Conservation (phyloP, 129 eudicot genomes). For the Lactuca sativa region DNA sequence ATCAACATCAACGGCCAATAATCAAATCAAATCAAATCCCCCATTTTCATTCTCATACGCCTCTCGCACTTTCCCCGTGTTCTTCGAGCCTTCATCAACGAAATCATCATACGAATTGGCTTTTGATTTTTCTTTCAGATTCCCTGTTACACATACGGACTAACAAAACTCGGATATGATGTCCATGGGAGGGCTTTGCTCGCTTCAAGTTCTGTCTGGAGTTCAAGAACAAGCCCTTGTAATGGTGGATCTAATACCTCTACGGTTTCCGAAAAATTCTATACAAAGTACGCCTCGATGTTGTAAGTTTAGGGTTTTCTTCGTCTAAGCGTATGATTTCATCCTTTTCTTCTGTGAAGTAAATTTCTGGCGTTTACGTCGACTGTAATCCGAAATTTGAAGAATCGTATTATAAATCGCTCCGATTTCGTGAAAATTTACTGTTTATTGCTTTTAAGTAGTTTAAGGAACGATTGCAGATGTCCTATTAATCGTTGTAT, state of each 20-base stretch:
- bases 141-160: neutral
- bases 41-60: conserved; percentile 4
- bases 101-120: neutral
- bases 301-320: conserved; percentile 64
- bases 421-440: conserved; percentile 9
- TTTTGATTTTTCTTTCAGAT: neutral
- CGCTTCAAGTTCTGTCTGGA: conserved; percentile 19
- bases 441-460: neutral
- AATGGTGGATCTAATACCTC: conserved; percentile 47
- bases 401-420: conserved; percentile 15
- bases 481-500: neutral
- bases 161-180: conserved; percentile 14
- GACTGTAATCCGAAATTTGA: conserved; percentile 14
- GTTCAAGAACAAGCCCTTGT: conserved; percentile 35
- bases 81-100: conserved; percentile 5
- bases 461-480: conserved; percentile 1
- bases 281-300: conserved; percentile 53
- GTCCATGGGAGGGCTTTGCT: conserved; percentile 36
- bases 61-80: neutral
- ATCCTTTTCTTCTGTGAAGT: conserved; percentile 2
- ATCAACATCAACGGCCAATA: conserved; percentile 28
- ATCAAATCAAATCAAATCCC: conserved; percentile 1
- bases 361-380: neutral
- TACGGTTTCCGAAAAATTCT: conserved; percentile 41
- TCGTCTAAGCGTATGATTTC: neutral